Percentiles rank a stretch among this genome's conserved stretches.
Evolutionary conservation across 1,284 basidiomycete species (phyloP).

Genomic region (Fomitopsis palustris): DNA sequence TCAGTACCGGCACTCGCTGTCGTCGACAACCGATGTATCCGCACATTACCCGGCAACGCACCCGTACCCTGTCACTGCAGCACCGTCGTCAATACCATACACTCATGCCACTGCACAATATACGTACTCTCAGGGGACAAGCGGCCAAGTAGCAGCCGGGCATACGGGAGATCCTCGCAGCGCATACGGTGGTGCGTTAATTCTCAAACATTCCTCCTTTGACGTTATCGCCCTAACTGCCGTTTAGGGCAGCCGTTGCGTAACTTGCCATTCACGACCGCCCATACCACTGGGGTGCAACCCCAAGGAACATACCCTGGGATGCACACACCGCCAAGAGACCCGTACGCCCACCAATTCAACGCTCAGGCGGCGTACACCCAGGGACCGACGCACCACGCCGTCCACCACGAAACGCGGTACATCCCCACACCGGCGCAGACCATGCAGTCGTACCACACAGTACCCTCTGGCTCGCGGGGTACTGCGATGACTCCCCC

Average conservation of each 20-base stretch:
- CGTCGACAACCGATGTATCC: not conserved
- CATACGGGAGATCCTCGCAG: constrained; percentile 5
- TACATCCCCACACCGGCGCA: constrained; percentile 24
- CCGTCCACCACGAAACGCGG: constrained; percentile 16
- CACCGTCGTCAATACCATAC: not conserved
- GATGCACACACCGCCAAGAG: not conserved
- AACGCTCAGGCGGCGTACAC: constrained; percentile 8
- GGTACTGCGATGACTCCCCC: constrained; percentile 16
- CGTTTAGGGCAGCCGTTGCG: constrained; percentile 14
- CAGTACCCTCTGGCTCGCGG: constrained; percentile 8
- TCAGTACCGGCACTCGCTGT: not conserved
- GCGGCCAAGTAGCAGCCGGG: constrained; percentile 4
- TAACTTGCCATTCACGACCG: constrained; percentile 15
- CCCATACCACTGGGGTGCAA: not conserved
- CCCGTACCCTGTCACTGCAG: not conserved
- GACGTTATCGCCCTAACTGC: not conserved
- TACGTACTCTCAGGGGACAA: not conserved
- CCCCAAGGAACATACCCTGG: not conserved
- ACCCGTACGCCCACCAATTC: not conserved
- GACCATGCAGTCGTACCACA: constrained; percentile 17
- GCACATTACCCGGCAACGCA: not conserved
- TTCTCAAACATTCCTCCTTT: not conserved
- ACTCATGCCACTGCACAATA: not conserved
- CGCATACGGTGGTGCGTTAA: not conserved
- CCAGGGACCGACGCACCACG: constrained; percentile 12